Evolutionary conservation across 495 filamentous ascomycete species (phyloP), one percentile per base, ranked within the genome.

Genomic region (Neurospora intermedia): DNA sequence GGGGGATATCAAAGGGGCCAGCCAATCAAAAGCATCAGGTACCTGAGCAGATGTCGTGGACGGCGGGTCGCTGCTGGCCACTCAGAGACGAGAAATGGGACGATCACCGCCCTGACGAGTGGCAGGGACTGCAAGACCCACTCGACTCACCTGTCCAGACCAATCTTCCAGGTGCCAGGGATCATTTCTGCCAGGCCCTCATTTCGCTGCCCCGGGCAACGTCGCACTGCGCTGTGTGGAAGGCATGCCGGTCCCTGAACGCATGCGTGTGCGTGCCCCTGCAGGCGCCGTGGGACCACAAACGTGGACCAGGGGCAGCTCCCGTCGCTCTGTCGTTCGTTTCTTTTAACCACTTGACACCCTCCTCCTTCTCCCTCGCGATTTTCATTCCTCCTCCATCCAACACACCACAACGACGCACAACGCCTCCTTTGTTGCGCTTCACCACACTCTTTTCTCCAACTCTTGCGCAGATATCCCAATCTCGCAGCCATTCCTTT

Each of bases 401-500:
- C 74, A 48, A 35, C 74, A 48, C 23, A 70, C 40, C 70, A 71
- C 46, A 70, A 74, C 75, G 73, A 73, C 79, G 76, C 77, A 69
- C 54, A 62, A 62, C 54, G 54, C 54, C 16, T 62, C 54, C 54
- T 62, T 31, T 72, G 76, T 78, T 74, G 76, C 75, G 75, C 74
- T 76, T 75, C 73, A 77, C 75, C 75, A 76, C 80, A 74, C 74
- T 80, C 80, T 59, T 79, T 80, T 75, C 43, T 13, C 11, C 23
- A 31, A 13, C 20, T 35, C 54, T 23, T 23, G 54, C 54, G 54
- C 78, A 80, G 80, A 79, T 81, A 76, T 76, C 70, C 75, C 73
- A 16, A 78, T 81, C 80, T 81, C 80, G 72, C 71, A 66, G 76
- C 73, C 78, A 74, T 76, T 80, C 80, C 27, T 81, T 80, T 75